These are phyloP conservation scores for Phytophthora litchii DNA, from an alignment of 352 stramenopile species.

Conservation along the genomic window DNA sequence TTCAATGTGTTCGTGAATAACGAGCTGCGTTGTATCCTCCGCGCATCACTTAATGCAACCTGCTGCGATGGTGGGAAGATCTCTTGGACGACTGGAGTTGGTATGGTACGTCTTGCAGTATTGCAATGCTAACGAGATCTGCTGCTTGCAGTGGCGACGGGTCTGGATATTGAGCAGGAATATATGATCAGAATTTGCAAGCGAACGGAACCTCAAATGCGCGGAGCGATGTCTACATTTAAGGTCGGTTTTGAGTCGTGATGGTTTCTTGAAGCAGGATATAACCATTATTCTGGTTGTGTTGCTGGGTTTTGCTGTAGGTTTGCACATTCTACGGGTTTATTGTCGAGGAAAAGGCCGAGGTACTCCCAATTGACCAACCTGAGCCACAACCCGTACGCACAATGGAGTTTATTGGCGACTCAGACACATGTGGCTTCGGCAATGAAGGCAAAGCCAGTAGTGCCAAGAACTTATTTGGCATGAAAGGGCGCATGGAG, in stretches of 20 bases:
- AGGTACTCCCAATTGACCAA: conserved; percentile 59
- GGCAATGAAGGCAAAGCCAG: conserved; percentile 84
- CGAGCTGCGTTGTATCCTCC: conserved; percentile 75
- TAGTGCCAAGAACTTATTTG: conserved; percentile 78
- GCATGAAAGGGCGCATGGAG: conserved; percentile 89
- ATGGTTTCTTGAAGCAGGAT: not conserved
- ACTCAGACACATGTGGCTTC: conserved; percentile 85
- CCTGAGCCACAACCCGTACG: conserved; percentile 39
- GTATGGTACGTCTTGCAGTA: not conserved
- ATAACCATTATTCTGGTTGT: not conserved
- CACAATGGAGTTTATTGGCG: conserved; percentile 87
- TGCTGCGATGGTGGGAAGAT: conserved; percentile 72
- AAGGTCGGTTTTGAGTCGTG: conserved; percentile 47
- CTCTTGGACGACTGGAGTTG: not conserved
- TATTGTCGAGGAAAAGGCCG: conserved; percentile 72
- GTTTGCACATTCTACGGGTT: conserved; percentile 91
- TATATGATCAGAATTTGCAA: conserved; percentile 81
- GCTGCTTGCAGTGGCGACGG: conserved; percentile 53
- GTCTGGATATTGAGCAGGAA: conserved; percentile 54
- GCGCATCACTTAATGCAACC: conserved; percentile 73
- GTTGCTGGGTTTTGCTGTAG: conserved; percentile 24
- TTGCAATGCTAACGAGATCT: conserved; percentile 14
- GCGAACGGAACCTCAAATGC: conserved; percentile 86
- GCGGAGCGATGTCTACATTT: conserved; percentile 85
- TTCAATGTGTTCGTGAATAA: conserved; percentile 90